phyloP scores from a whole-genome alignment of 139 green algal genomes.

The Chlorella vulgaris region DNA sequence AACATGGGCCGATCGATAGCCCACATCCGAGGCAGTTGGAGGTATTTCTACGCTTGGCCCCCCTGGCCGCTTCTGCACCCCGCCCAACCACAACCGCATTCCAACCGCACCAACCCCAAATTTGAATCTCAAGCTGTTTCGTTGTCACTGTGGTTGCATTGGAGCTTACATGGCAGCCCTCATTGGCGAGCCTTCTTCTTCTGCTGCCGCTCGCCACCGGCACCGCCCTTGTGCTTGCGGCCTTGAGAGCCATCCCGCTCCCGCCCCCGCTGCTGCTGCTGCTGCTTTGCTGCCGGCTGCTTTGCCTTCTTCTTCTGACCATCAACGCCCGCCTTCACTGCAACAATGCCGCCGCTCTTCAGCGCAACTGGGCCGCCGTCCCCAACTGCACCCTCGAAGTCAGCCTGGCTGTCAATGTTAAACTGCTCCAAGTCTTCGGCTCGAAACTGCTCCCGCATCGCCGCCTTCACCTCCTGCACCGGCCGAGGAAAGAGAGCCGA shows the following conservation, averaged over 20 bases:
- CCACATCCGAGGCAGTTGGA: too few relatives aligned
- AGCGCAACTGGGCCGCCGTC: conserved; percentile 26
- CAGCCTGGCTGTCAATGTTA: conserved; percentile 61
- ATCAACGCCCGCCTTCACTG: conserved; percentile 23
- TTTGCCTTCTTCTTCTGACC: background rate
- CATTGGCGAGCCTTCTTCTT: conserved; percentile 26
- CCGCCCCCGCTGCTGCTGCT: background rate
- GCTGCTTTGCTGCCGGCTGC: background rate
- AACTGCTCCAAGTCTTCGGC: conserved; percentile 76
- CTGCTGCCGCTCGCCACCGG: conserved; percentile 5
- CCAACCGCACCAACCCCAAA: too few relatives aligned
- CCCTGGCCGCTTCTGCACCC: too few relatives aligned
- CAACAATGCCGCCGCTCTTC: conserved; percentile 41
- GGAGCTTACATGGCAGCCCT: background rate
- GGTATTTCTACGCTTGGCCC: too few relatives aligned
- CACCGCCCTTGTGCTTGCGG: background rate
- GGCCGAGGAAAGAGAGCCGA: too few relatives aligned
- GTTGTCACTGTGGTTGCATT: background rate
- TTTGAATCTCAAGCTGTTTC: too few relatives aligned
- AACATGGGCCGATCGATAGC: too few relatives aligned
- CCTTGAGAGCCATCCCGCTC: conserved; percentile 11
- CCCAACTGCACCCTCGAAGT: conserved; percentile 64
- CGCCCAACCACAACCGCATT: too few relatives aligned
- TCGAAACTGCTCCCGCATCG: conserved; percentile 59
- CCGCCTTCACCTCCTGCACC: conserved; percentile 46